Percentiles rank a stretch among this genome's conserved stretches.
Conservation (phyloP, 1,284 basidiomycete species). For the Cutaneotrichosporon dermatis region DNA sequence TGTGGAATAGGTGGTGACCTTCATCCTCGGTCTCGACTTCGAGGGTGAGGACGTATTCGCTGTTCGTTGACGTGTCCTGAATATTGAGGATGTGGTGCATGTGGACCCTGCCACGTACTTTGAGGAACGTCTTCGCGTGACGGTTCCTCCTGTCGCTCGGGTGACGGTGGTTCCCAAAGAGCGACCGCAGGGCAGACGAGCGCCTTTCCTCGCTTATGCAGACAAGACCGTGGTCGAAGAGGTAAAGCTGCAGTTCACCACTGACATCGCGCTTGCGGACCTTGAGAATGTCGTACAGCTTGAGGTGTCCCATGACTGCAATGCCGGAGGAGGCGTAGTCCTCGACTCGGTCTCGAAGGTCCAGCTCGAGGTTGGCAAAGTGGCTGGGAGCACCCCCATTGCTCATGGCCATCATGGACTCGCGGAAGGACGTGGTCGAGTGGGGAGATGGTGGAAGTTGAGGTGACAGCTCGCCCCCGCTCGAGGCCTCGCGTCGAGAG, state of each 20-base stretch:
- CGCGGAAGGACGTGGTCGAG: conserved; percentile 19
- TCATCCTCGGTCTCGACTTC: conserved; percentile 81
- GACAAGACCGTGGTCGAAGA: conserved; percentile 93
- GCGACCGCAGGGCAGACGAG: conserved; percentile 53
- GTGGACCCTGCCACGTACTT: conserved; percentile 91
- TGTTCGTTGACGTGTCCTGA: conserved; percentile 66
- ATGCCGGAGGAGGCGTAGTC: conserved; percentile 93
- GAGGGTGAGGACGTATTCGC: conserved; percentile 83
- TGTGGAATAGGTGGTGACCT: conserved; percentile 82
- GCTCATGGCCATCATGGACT: conserved; percentile 9
- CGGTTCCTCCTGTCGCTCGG: not conserved
- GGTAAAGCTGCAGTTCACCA: conserved; percentile 88
- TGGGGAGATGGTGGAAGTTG: conserved; percentile 37
- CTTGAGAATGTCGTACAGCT: conserved; percentile 83
- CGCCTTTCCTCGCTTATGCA: conserved; percentile 87
- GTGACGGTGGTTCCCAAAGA: conserved; percentile 6
- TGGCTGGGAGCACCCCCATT: conserved; percentile 19
- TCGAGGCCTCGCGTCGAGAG: conserved; percentile 25
- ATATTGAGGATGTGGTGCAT: conserved; percentile 86
- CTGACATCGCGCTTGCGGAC: conserved; percentile 82
- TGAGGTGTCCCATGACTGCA: conserved; percentile 72
- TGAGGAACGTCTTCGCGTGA: conserved; percentile 61
- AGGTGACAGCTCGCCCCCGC: conserved; percentile 24
- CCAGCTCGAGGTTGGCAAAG: conserved; percentile 74
- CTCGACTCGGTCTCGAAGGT: conserved; percentile 77